Evolutionary conservation across 2,329 filamentous ascomycete genomes (phyloP).

Genomic region (Leptographium galeiforme): DNA sequence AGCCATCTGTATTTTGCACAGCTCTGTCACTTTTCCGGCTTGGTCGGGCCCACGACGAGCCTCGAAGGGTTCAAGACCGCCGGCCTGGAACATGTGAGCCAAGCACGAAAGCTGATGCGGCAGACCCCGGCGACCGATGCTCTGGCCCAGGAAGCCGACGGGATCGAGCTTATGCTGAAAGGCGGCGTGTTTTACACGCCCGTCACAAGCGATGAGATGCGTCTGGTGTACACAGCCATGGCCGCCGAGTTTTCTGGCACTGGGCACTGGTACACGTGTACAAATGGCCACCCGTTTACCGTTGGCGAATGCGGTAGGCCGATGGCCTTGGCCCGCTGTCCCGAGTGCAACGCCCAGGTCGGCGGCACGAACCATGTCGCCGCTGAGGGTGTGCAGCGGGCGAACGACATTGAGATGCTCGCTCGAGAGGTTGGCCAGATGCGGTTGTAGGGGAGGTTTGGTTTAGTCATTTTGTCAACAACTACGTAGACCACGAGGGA

Average conservation of each 20-base stretch:
- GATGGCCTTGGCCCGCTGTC: constrained; percentile 46
- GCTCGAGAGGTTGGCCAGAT: not conserved
- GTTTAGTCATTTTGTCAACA: not conserved
- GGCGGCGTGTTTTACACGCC: constrained; percentile 20
- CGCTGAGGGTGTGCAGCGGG: constrained; percentile 37
- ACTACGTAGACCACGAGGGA: too few relatives aligned
- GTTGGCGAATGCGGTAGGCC: constrained; percentile 55
- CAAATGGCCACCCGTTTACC: constrained; percentile 46
- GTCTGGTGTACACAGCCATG: constrained; percentile 38
- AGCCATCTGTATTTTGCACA: constrained; percentile 35
- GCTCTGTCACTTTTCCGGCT: constrained; percentile 18
- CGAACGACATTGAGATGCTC: constrained; percentile 31
- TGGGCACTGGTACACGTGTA: constrained; percentile 50
- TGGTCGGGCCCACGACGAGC: not conserved
- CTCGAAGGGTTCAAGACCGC: not conserved
- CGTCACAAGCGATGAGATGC: constrained; percentile 37
- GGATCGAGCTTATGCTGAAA: not conserved
- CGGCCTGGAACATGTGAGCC: constrained; percentile 9
- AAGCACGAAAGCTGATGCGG: constrained; percentile 12
- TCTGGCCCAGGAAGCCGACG: not conserved
- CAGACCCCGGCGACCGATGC: constrained; percentile 16
- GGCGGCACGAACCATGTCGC: constrained; percentile 39
- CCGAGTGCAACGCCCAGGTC: constrained; percentile 44
- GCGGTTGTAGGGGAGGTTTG: not conserved
- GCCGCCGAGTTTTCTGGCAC: constrained; percentile 32